Conservation (phyloP, 1,139 yeast species). For the Lodderomyces orthopsilosis region DNA sequence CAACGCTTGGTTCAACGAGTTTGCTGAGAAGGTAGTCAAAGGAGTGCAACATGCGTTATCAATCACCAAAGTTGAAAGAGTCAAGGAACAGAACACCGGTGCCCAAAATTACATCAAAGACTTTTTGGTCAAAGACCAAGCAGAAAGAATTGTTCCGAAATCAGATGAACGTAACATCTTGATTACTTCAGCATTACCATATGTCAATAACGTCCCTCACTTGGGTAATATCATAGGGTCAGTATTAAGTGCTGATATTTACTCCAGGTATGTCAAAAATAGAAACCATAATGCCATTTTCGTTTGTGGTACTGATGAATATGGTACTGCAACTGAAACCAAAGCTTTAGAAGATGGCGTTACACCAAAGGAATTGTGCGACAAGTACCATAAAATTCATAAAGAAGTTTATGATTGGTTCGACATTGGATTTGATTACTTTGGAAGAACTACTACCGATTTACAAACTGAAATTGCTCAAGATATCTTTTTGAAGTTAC, state of each 20-base stretch:
- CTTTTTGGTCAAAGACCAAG: conserved; percentile 35
- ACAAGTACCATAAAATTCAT: conserved; percentile 84
- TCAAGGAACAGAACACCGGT: conserved; percentile 57
- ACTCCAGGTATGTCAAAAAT: conserved; percentile 83
- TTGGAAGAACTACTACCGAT: conserved; percentile 93
- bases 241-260: conserved; percentile 92
- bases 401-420: conserved; percentile 94
- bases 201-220: conserved; percentile 97
- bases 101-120: conserved; percentile 44
- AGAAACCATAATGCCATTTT: conserved; percentile 84
- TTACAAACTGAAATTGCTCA: conserved; percentile 95
- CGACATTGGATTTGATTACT: conserved; percentile 88
- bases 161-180: conserved; percentile 73
- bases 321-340: conserved; percentile 99
- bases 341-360: conserved; percentile 93
- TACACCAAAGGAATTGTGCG: conserved; percentile 84
- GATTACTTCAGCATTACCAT: conserved; percentile 94
- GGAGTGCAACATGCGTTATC: conserved; percentile 40
- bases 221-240: conserved; percentile 96
- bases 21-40: conserved; percentile 34
- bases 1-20: conserved; percentile 43
- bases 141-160: conserved; percentile 50
- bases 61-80: conserved; percentile 43
- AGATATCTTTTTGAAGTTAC: conserved; percentile 75
- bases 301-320: conserved; percentile 97